Evolutionary conservation across 805 yeast genomes (phyloP).

Genomic region (Saturnispora galanensis): DNA sequence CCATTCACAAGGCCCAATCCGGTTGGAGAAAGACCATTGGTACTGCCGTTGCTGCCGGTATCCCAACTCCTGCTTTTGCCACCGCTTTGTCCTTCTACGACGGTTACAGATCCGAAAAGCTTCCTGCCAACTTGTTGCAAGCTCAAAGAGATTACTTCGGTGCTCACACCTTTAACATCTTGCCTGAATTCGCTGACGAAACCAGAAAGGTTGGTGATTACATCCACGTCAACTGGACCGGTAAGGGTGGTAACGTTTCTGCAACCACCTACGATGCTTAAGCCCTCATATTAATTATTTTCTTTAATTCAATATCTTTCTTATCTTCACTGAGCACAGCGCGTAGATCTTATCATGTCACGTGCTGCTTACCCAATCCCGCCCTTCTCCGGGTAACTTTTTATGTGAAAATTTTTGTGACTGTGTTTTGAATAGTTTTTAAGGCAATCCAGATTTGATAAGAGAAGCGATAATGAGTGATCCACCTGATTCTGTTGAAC

Average conservation of each 20-base stretch:
- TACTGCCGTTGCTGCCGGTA: conserved; percentile 72
- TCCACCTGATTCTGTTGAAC: neutral
- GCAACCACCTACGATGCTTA: conserved; percentile 92
- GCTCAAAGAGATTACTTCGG: conserved; percentile 99
- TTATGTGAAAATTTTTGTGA: conserved; percentile 3
- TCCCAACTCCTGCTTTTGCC: conserved; percentile 96
- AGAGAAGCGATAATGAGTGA: conserved; percentile 1
- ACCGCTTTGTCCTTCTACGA: conserved; percentile 97
- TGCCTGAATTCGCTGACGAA: conserved; percentile 75
- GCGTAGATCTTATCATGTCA: too few species aligned
- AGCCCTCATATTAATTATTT: neutral
- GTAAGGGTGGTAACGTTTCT: conserved; percentile 95
- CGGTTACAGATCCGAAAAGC: conserved; percentile 91
- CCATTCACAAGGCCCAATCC: conserved; percentile 84
- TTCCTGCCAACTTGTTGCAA: conserved; percentile 97
- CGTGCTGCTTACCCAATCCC: too few species aligned
- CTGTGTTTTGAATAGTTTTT: conserved; percentile 6
- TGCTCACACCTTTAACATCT: conserved; percentile 96
- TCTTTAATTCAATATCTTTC: too few species aligned
- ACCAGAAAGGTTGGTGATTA: conserved; percentile 68
- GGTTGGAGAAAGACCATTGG: conserved; percentile 91
- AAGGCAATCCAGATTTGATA: neutral
- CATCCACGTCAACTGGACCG: conserved; percentile 99
- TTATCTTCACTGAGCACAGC: neutral
- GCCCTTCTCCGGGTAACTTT: neutral